Base-by-base conservation (phyloP, 176 grass and related monocot species). In the Sorghum bicolor region DNA sequence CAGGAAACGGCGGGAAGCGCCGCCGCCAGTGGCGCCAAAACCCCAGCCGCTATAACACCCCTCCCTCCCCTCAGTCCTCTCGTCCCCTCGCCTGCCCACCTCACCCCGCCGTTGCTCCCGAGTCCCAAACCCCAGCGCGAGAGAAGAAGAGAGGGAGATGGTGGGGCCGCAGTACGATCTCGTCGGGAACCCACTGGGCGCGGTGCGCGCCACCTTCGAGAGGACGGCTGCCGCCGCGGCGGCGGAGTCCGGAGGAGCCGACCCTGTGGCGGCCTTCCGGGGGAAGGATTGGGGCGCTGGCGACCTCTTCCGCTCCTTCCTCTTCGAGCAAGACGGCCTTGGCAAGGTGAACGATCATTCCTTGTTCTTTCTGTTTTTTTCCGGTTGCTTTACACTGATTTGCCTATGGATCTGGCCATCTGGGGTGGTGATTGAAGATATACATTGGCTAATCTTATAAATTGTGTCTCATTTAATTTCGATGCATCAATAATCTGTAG, bases 141-240 rank as follows among this genome's bases (percentile, higher is more conserved):
- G 75, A 82, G 58, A 77, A 53, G 62, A 52, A 62, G 24, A 24
- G 52, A 58, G 9, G 3, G 67, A 24, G 58, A 98, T 98, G 93
- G 96, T 88, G 15, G 96, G 96, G 10, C 85, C 84, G 26, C 83
- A 90, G 74, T 96, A 94, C 77, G 96, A 98, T 81, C 86, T 98
- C 64, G 76, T 98, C 34, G 86, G 89, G 17, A 98, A 95, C 52
- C 96, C 96, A 0, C 17, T 95, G 37, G 96, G 96, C 38, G 96
- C 93, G 25, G 96, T 98, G 65, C 93, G 96, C 37, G 72, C 88
- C 57, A 86, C 96, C 32, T 98, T 98, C 44, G 96, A 98, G 83
- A 79, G 74, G 87, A 91, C 93, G 39, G 89, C 86, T 25, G 84
- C 80, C 0, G 83, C 77, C 45, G 85, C 85, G 15, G 77, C 63